Percentiles rank a stretch among this genome's conserved stretches.
Evolutionary conservation across 306 rosid species (phyloP).

Genomic region (Vigna hirtella): DNA sequence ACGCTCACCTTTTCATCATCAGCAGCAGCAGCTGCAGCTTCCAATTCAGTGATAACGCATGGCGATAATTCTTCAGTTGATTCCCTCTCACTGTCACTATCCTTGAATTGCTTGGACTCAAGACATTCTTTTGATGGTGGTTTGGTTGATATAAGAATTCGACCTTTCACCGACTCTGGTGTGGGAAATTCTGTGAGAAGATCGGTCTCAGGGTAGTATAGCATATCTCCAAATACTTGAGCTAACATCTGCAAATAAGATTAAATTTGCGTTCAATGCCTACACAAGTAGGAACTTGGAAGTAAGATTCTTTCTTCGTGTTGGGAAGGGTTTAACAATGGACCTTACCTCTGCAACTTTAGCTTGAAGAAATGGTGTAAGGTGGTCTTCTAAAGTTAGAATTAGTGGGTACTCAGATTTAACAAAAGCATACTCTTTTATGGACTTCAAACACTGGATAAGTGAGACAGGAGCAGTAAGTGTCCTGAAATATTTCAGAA

Average conservation of each 20-base stretch:
- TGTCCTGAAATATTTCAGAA: conserved; percentile 65
- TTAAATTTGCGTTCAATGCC: conserved; percentile 24
- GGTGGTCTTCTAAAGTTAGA: conserved; percentile 92
- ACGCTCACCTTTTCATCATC: conserved; percentile 60
- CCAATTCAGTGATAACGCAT: conserved; percentile 43
- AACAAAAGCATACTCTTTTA: conserved; percentile 83
- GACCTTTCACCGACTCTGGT: conserved; percentile 76
- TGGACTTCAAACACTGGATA: conserved; percentile 80
- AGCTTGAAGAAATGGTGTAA: conserved; percentile 77
- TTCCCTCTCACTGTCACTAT: conserved; percentile 58
- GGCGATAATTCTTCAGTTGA: conserved; percentile 54
- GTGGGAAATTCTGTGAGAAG: conserved; percentile 74
- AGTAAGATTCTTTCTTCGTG: neutral
- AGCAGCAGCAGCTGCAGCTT: conserved; percentile 36
- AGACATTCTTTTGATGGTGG: conserved; percentile 74
- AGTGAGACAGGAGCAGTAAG: conserved; percentile 88
- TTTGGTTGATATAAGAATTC: conserved; percentile 82
- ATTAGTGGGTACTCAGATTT: conserved; percentile 82
- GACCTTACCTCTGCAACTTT: conserved; percentile 81
- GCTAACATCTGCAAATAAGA: conserved; percentile 65
- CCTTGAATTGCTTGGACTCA: conserved; percentile 52
- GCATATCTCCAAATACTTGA: conserved; percentile 73
- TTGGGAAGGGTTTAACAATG: neutral
- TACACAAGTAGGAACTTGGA: neutral
- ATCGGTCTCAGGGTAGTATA: conserved; percentile 68